A percentile compares a stretch with the other conserved stretches of the same genome.
Conservation (phyloP, 2,329 filamentous ascomycete species). For the Huntiella decipiens region DNA sequence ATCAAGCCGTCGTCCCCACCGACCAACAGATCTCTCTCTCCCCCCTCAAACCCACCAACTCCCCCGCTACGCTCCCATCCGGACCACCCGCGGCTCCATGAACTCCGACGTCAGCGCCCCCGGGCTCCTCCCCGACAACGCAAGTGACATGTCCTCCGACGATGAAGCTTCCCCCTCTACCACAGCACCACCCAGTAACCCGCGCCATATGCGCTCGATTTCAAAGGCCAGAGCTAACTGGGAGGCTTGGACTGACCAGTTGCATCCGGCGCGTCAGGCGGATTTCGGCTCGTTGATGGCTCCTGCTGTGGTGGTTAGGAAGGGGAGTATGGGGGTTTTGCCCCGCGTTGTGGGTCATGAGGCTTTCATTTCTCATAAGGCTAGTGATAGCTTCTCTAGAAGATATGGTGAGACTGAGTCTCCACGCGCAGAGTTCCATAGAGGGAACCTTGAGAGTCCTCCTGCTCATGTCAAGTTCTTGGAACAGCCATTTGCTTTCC, state of each 20-base stretch:
- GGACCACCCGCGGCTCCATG: constrained; percentile 23
- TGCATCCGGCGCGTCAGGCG: too few species aligned
- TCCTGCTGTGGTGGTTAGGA: constrained; percentile 1
- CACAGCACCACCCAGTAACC: constrained; percentile 16
- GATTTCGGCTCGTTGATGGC: constrained; percentile 16
- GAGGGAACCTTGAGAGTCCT: neutral
- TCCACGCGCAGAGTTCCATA: constrained; percentile 1
- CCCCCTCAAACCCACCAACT: constrained; percentile 5
- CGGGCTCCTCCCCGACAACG: constrained; percentile 30
- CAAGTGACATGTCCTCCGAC: constrained; percentile 30
- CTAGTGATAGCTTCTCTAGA: constrained; percentile 9
- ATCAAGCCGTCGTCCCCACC: constrained; percentile 6
- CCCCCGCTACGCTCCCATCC: constrained; percentile 12
- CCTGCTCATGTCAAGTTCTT: neutral
- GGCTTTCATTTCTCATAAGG: constrained; percentile 11
- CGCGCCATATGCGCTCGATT: too few species aligned
- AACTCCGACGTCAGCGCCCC: constrained; percentile 28
- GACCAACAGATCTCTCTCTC: constrained; percentile 6
- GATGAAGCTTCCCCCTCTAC: constrained; percentile 31
- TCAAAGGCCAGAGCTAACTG: too few species aligned
- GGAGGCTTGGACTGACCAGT: too few species aligned
- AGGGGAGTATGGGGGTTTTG: constrained; percentile 1
- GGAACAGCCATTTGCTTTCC: constrained; percentile 1
- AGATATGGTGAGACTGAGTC: neutral
- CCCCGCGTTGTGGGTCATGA: constrained; percentile 9